Evolutionary conservation across 2,329 filamentous ascomycete species (phyloP).

Genomic region (Cladosporium halotolerans): DNA sequence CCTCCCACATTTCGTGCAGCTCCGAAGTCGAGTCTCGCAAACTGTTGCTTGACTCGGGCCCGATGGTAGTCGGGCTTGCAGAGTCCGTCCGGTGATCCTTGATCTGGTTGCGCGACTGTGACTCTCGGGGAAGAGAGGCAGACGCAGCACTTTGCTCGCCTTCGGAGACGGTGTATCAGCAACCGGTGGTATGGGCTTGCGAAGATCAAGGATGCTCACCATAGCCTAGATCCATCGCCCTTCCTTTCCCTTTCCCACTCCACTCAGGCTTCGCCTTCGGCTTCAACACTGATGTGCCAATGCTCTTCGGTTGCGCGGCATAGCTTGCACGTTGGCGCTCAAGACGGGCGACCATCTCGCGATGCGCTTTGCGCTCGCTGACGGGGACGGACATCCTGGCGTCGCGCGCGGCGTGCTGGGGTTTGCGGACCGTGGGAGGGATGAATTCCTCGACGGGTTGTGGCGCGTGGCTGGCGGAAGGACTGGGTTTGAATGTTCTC

Average conservation of each 20-base stretch:
- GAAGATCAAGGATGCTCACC: not conserved
- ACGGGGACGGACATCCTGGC: constrained; percentile 5
- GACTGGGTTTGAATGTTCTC: too few species aligned
- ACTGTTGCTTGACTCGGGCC: too few species aligned
- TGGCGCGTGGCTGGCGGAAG: too few species aligned
- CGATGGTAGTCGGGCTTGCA: too few species aligned
- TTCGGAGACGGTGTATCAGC: not conserved
- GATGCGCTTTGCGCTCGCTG: not conserved
- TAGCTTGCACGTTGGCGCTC: not conserved
- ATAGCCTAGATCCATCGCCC: not conserved
- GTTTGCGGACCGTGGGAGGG: not conserved
- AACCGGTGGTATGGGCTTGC: not conserved
- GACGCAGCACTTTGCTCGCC: not conserved
- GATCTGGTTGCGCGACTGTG: too few species aligned
- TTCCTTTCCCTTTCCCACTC: not conserved
- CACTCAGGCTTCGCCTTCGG: too few species aligned
- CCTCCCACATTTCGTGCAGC: not conserved
- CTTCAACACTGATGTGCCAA: not conserved
- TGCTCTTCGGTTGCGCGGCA: not conserved
- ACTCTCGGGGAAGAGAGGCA: not conserved
- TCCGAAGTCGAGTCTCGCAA: too few species aligned
- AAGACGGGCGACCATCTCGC: not conserved
- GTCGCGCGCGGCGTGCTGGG: constrained; percentile 1
- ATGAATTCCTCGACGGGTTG: too few species aligned
- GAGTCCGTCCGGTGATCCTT: too few species aligned